These are phyloP conservation scores for Huiozyma sinensis DNA, from an alignment of 805 yeast genomes.

Conservation along the genomic window DNA sequence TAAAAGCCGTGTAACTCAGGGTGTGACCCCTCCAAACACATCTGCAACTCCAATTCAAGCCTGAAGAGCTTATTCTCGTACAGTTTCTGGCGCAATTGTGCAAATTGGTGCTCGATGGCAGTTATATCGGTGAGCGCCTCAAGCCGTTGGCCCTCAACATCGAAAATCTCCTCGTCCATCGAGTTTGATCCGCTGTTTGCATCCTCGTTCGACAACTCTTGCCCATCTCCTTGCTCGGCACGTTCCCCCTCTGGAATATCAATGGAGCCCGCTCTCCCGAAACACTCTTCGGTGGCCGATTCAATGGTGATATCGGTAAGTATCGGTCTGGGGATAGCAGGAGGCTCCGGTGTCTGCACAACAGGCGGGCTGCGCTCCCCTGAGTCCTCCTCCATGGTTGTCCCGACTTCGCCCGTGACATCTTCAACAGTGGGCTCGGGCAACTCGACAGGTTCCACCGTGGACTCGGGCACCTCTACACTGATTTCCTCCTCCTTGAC, in stretches of 20 bases:
- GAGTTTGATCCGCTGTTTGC: neutral
- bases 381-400: too few relatives aligned
- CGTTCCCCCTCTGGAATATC: too few relatives aligned
- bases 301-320: too few relatives aligned
- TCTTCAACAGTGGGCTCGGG: too few relatives aligned
- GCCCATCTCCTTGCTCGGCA: neutral
- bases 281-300: too few relatives aligned
- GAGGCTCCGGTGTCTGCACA: too few relatives aligned
- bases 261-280: too few relatives aligned
- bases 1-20: conserved; percentile 75
- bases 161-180: neutral
- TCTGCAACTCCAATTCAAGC: conserved; percentile 70
- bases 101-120: conserved; percentile 77
- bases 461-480: neutral
- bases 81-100: conserved; percentile 69
- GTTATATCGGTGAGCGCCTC: conserved; percentile 50
- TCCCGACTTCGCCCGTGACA: too few relatives aligned
- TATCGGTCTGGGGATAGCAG: too few relatives aligned
- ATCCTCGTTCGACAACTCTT: conserved; percentile 2
- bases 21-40: conserved; percentile 83
- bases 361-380: too few relatives aligned
- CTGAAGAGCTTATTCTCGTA: conserved; percentile 74
- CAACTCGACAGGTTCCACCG: too few relatives aligned
- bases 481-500: neutral
- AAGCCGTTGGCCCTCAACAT: conserved; percentile 18